Percentiles rank a stretch among this genome's conserved stretches.
Conservation (phyloP, 192 early-diverging fungal species). For the Thoreauomyces humboldtii region DNA sequence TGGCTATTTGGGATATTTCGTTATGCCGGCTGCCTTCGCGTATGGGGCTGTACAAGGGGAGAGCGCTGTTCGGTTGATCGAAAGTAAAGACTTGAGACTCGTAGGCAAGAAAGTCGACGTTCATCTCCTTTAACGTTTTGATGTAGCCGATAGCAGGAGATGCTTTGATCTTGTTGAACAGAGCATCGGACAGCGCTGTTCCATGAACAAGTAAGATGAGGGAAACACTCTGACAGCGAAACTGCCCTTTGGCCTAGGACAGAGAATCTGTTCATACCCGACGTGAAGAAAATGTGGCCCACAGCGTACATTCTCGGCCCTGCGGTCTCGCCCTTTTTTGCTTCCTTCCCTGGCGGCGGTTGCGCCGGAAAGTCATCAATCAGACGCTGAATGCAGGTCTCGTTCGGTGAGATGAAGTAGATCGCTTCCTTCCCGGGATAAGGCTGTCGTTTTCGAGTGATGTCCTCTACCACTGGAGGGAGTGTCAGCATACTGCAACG, state of each 20-base stretch:
- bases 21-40: conserved; percentile 52
- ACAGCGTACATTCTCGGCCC: conserved; percentile 47
- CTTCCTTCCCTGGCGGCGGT: conserved; percentile 20
- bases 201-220: too few relatives aligned
- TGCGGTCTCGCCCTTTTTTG: background rate
- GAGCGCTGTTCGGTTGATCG: conserved; percentile 66
- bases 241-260: too few relatives aligned
- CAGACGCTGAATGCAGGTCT: conserved; percentile 41
- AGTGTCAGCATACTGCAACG: background rate
- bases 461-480: conserved; percentile 59
- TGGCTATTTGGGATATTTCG: conserved; percentile 45
- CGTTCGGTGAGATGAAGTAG: conserved; percentile 54
- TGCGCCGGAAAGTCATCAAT: conserved; percentile 47
- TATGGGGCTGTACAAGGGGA: conserved; percentile 60
- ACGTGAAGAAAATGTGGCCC: conserved; percentile 48
- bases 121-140: conserved; percentile 70
- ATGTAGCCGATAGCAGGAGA: conserved; percentile 47
- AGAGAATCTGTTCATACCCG: too few relatives aligned
- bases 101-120: conserved; percentile 68
- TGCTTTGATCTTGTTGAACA: conserved; percentile 59
- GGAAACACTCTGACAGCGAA: background rate
- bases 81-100: conserved; percentile 70
- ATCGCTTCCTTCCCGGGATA: conserved; percentile 59
- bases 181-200: conserved; percentile 57
- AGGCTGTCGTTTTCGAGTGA: conserved; percentile 51